Conservation (phyloP, 2,329 filamentous ascomycete genomes). For the Penicillium janthinellum region DNA sequence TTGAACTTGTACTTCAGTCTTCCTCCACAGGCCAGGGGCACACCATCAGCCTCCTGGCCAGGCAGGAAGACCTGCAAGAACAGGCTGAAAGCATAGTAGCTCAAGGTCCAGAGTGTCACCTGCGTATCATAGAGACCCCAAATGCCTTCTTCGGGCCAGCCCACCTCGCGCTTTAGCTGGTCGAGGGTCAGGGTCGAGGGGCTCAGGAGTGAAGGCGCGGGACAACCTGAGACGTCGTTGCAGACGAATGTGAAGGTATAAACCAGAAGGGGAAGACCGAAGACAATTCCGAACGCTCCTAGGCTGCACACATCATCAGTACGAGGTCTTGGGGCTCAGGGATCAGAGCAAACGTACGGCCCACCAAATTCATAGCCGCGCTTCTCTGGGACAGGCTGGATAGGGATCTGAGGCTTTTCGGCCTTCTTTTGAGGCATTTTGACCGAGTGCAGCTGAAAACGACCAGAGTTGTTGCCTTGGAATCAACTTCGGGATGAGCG, state of each 20-base stretch:
- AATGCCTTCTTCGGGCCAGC: constrained; percentile 75
- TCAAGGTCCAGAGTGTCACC: constrained; percentile 69
- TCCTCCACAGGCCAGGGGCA: constrained; percentile 68
- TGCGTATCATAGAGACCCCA: constrained; percentile 69
- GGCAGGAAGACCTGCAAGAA: constrained; percentile 76
- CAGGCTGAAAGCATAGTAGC: constrained; percentile 76
- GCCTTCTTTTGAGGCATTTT: constrained; percentile 39
- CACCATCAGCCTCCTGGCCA: constrained; percentile 70
- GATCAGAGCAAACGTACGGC: constrained; percentile 41
- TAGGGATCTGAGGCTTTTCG: constrained; percentile 28
- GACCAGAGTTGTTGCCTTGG: background rate
- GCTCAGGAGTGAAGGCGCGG: constrained; percentile 75
- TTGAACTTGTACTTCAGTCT: constrained; percentile 82
- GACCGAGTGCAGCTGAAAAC: background rate
- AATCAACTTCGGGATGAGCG: background rate
- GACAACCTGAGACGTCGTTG: constrained; percentile 91
- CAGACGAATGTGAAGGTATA: constrained; percentile 82
- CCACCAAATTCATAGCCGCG: constrained; percentile 52
- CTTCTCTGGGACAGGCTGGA: constrained; percentile 43
- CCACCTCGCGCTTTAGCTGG: constrained; percentile 75
- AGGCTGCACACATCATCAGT: constrained; percentile 53
- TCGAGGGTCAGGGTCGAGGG: constrained; percentile 71
- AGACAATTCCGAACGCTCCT: constrained; percentile 75
- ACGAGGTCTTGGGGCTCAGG: constrained; percentile 11
- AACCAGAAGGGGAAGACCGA: constrained; percentile 76